phyloP scores from a whole-genome alignment of 2,329 filamentous ascomycete species.

The Cladorrhinum sp. region DNA sequence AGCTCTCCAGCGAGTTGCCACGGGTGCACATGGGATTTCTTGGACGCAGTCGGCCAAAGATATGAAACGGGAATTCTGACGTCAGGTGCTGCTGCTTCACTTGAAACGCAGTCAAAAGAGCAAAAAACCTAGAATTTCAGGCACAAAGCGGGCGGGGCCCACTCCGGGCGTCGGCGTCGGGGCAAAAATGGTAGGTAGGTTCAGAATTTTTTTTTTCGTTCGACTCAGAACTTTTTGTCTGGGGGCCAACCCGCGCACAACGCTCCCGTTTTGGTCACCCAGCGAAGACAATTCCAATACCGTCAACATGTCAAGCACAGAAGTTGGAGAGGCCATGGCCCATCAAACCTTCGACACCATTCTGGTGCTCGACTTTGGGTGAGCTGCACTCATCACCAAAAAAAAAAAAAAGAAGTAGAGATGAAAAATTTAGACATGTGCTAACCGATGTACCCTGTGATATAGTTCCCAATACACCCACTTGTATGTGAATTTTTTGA shows the following conservation, averaged over 20 bases:
- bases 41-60: background rate
- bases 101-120: background rate
- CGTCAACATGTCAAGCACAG: constrained; percentile 16
- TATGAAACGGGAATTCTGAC: background rate
- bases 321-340: constrained; percentile 23
- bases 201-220: constrained; percentile 16
- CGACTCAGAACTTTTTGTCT: constrained; percentile 12
- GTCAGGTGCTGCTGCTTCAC: background rate
- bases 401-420: background rate
- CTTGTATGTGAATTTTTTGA: constrained; percentile 18
- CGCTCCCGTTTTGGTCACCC: constrained; percentile 7
- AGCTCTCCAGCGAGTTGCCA: background rate
- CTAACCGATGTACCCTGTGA: constrained; percentile 5
- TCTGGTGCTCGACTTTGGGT: constrained; percentile 26
- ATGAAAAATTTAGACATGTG: background rate
- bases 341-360: constrained; percentile 26
- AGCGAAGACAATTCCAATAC: background rate
- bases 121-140: constrained; percentile 16
- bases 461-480: constrained; percentile 24
- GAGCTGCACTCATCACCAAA: constrained; percentile 9
- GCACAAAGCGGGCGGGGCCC: constrained; percentile 3
- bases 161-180: constrained; percentile 9
- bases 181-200: constrained; percentile 18
- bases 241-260: constrained; percentile 8
- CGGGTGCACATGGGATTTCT: background rate